Base-by-base conservation (phyloP, 495 filamentous ascomycete genomes). In the Aeminium ludgeri region DNA sequence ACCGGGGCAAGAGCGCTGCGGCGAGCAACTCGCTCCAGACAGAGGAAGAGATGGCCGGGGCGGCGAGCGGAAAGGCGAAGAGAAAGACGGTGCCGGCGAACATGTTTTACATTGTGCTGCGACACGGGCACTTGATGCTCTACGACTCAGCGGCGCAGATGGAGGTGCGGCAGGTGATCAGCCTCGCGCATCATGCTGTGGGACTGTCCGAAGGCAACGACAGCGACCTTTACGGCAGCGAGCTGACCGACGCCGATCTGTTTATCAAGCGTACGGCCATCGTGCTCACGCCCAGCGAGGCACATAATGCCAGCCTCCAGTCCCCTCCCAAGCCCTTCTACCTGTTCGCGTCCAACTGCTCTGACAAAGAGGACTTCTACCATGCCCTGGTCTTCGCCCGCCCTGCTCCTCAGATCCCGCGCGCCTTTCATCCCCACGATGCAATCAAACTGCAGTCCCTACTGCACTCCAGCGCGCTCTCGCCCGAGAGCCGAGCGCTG, bases 291-390 rank as follows among this genome's bases (percentile, higher is more conserved):
- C 58, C 67, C n/a, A 68, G 65, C 4, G 65, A 72, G 37, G 49
- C 69, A 1, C 69, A 76, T 30, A 64, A 68, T 25, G 65, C 70
- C 6, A 6, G 28, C 12, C 30, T 28, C 1, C 20, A 34, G 10
- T 28, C 11, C 1, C 19, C 13, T 20, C 37, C 41, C 16, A 84
- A 78, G 42, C 87, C 91, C 0, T 96, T 93, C 59, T 96, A 73
- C 55, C 61, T 97, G 1, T 97, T 95, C 58, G 92, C 85, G 0
- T 83, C 94, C 37, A 91, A 91, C 46, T 78, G 81, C 51, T 92
- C 84, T 0, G 82, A 87, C 16, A 96, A 97, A 60, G 89, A 97
- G 56, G 89, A 97, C 49, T 96, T 97, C 63, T 97, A 97, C 58
- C 82, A 91, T 57, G 81, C 86, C 15, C 67, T 97, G 48, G 67